phyloP scores from a whole-genome alignment of 768 basidiomycete genomes.

The Lentinula sp. region DNA sequence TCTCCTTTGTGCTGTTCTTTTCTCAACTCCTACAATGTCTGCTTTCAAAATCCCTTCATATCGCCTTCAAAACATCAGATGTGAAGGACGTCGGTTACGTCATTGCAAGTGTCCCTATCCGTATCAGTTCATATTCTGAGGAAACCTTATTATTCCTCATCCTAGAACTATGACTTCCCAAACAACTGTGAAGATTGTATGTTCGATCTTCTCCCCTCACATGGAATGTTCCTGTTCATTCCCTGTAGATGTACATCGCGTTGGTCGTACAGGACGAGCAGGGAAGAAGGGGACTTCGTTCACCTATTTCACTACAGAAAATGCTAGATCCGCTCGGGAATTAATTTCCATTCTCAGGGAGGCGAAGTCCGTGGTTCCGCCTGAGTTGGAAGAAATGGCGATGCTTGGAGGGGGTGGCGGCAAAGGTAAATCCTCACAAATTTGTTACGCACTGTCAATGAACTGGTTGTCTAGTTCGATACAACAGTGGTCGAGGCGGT shows the following conservation, averaged over 20 bases:
- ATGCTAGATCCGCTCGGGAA: constrained; percentile 91
- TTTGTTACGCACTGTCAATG: background rate
- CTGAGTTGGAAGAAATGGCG: constrained; percentile 64
- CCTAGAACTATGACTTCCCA: constrained; percentile 95
- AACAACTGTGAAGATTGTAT: constrained; percentile 99
- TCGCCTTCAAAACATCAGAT: constrained; percentile 45
- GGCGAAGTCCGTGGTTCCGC: constrained; percentile 80
- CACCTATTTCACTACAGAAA: constrained; percentile 96
- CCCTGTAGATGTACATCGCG: background rate
- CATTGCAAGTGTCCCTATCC: constrained; percentile 62
- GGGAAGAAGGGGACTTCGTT: constrained; percentile 89
- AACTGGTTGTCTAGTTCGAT: background rate
- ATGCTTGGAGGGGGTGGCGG: constrained; percentile 6
- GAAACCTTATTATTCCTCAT: constrained; percentile 7
- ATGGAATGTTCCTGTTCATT: too few relatives aligned
- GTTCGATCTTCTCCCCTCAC: constrained; percentile 30
- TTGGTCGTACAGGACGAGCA: constrained; percentile 57
- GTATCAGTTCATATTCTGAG: background rate
- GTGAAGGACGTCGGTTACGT: constrained; percentile 99
- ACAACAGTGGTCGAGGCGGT: background rate
- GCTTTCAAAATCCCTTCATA: constrained; percentile 33
- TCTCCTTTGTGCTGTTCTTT: constrained; percentile 9
- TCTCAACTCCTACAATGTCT: constrained; percentile 44
- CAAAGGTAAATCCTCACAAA: background rate
- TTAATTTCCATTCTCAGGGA: constrained; percentile 81